A percentile compares a stretch with the other conserved stretches of the same genome.
Conservation (phyloP, 2,329 filamentous ascomycete species). For the Hymenoscyphus occultus region DNA sequence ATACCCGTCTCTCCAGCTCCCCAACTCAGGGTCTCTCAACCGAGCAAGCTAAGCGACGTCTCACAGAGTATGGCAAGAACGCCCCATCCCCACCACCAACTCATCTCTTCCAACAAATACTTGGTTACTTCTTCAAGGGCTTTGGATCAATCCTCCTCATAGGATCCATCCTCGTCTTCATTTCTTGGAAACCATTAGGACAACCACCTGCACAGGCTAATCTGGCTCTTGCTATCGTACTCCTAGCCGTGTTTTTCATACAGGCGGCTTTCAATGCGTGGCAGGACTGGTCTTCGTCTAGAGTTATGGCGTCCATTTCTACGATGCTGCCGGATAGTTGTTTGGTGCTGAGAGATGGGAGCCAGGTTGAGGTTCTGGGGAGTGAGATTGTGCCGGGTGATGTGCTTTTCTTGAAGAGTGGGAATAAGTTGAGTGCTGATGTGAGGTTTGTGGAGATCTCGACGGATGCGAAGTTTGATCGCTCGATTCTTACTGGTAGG, state of each 20-base stretch:
- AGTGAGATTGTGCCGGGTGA: conserved; percentile 70
- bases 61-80: conserved; percentile 63
- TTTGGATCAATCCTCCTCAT: conserved; percentile 70
- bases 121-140: conserved; percentile 73
- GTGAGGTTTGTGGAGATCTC: conserved; percentile 67
- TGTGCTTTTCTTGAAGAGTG: conserved; percentile 63
- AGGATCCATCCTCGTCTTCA: conserved; percentile 68
- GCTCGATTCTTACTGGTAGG: conserved; percentile 66
- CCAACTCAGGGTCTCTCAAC: conserved; percentile 55
- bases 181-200: conserved; percentile 74
- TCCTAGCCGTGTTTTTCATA: conserved; percentile 66
- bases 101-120: conserved; percentile 53
- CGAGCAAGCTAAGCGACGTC: conserved; percentile 53
- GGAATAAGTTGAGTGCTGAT: conserved; percentile 73
- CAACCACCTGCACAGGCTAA: conserved; percentile 70
- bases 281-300: conserved; percentile 73
- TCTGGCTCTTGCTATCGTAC: conserved; percentile 68
- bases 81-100: conserved; percentile 63
- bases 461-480: conserved; percentile 68
- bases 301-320: conserved; percentile 77
- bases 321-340: conserved; percentile 76
- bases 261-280: conserved; percentile 68
- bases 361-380: conserved; percentile 48
- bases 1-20: conserved; percentile 56
- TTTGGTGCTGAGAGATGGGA: conserved; percentile 59